phyloP scores from a whole-genome alignment of 768 basidiomycete genomes.

The Glaciozyma martinii region DNA sequence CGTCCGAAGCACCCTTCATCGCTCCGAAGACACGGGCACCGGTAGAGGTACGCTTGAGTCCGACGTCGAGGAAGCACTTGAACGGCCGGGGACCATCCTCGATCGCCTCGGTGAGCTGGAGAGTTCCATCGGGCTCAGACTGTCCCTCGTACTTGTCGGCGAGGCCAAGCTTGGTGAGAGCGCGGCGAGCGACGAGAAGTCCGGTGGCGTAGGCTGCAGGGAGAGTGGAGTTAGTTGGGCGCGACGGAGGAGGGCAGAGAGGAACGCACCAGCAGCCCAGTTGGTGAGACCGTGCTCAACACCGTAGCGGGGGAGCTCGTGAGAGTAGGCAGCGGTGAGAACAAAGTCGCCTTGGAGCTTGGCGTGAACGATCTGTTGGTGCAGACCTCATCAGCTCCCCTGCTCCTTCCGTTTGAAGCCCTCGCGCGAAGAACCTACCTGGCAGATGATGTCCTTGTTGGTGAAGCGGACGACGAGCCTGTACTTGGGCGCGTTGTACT shows the following conservation, averaged over 20 bases:
- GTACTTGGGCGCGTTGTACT: conserved; percentile 98
- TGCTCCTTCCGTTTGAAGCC: background rate
- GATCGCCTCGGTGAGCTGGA: conserved; percentile 70
- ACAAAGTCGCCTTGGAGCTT: conserved; percentile 96
- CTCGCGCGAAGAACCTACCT: conserved; percentile 36
- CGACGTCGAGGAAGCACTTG: conserved; percentile 97
- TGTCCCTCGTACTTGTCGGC: conserved; percentile 98
- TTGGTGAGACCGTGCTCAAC: conserved; percentile 98
- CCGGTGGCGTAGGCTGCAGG: conserved; percentile 85
- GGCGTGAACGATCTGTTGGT: conserved; percentile 67
- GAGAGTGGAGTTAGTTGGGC: background rate
- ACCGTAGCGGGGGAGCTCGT: conserved; percentile 88
- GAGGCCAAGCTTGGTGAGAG: conserved; percentile 86
- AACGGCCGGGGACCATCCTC: conserved; percentile 97
- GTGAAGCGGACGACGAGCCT: conserved; percentile 98
- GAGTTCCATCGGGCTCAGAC: conserved; percentile 76
- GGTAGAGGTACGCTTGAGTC: conserved; percentile 93
- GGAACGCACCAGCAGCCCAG: conserved; percentile 77
- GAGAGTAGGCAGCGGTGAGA: conserved; percentile 74
- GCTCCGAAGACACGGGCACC: conserved; percentile 97
- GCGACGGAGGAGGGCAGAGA: background rate
- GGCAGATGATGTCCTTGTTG: conserved; percentile 89
- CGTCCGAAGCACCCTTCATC: conserved; percentile 95
- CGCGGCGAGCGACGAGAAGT: conserved; percentile 86
- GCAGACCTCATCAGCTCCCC: background rate